Conservation (phyloP, 768 basidiomycete genomes). For the Suillus hirtellus region DNA sequence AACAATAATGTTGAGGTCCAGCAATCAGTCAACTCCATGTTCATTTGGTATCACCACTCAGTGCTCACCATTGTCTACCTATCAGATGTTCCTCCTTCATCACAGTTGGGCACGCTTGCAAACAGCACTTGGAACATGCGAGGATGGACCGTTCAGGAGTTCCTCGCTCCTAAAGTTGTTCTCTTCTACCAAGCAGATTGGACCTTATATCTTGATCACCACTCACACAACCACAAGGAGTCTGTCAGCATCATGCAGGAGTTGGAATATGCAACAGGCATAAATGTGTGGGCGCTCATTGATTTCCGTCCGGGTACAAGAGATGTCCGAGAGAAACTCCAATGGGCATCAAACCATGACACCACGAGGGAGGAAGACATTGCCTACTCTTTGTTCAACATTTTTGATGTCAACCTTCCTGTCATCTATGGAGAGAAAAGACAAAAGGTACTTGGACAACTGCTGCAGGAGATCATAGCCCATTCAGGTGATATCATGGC, state of each 20-base stretch:
- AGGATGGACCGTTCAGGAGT: background rate
- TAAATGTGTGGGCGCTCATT: background rate
- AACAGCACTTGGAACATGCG: background rate
- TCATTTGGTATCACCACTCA: background rate
- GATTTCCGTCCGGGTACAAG: accelerated
- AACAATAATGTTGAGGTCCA: background rate
- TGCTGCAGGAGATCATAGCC: background rate
- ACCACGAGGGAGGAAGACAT: background rate
- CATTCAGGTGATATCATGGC: background rate
- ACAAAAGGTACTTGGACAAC: background rate
- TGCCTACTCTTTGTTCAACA: background rate
- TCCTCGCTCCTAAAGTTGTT: background rate
- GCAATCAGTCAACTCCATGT: background rate
- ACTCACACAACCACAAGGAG: background rate
- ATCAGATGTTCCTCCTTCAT: background rate
- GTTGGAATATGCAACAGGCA: background rate
- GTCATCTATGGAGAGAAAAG: background rate
- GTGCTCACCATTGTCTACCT: background rate
- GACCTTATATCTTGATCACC: background rate
- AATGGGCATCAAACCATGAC: background rate
- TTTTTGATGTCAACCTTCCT: background rate
- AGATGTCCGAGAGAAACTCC: background rate
- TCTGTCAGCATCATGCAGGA: background rate
- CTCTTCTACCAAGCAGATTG: background rate
- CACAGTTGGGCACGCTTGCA: background rate